Evolutionary conservation across 371 early-diverging fungal species (phyloP).

Genomic region (Zychaea mexicana): DNA sequence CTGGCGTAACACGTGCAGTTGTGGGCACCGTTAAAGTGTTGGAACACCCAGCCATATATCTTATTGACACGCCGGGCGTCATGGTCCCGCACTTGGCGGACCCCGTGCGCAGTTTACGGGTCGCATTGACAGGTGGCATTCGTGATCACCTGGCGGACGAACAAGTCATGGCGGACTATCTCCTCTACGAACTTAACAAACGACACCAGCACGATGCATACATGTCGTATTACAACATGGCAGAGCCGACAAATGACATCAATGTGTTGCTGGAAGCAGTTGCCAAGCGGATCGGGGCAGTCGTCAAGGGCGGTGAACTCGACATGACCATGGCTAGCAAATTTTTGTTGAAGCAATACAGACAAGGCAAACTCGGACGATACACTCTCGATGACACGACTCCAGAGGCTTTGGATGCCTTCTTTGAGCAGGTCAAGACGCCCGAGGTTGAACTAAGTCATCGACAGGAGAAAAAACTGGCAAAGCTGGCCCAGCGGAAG

Average conservation of each 20-base stretch:
- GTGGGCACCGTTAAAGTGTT: conserved; percentile 83
- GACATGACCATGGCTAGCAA: conserved; percentile 68
- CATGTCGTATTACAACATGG: conserved; percentile 30
- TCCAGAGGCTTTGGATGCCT: conserved; percentile 48
- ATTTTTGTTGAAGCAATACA: conserved; percentile 74
- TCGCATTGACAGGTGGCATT: conserved; percentile 88
- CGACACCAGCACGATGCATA: conserved; percentile 35
- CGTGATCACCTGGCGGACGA: conserved; percentile 85
- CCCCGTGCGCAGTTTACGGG: conserved; percentile 75
- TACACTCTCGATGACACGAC: conserved; percentile 75
- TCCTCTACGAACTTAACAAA: conserved; percentile 82
- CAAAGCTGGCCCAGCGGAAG: conserved; percentile 54
- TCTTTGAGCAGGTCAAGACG: conserved; percentile 43
- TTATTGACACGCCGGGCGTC: conserved; percentile 92
- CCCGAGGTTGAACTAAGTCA: conserved; percentile 36
- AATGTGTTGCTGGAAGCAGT: conserved; percentile 59
- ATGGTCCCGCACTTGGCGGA: conserved; percentile 86
- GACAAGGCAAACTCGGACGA: conserved; percentile 71
- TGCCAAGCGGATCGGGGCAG: conserved; percentile 75
- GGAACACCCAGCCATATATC: conserved; percentile 85
- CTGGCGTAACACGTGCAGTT: conserved; percentile 89
- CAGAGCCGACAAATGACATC: conserved; percentile 72
- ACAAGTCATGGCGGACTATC: conserved; percentile 84
- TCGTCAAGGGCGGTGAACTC: conserved; percentile 72
- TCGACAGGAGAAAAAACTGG: conserved; percentile 55